Conservation (phyloP, 441 rosid genomes). For the Kokia cookei region DNA sequence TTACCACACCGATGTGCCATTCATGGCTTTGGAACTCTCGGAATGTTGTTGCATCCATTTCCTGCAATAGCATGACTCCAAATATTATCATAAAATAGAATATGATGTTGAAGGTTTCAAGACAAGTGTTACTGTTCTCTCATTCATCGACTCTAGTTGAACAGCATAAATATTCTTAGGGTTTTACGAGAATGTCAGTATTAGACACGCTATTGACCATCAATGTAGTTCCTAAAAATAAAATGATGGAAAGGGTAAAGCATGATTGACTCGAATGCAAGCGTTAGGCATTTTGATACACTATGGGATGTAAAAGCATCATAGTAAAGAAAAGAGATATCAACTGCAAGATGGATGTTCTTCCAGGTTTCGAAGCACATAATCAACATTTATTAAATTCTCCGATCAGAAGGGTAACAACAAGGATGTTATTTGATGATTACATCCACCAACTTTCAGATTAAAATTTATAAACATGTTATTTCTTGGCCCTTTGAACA, state of each 20-base stretch:
- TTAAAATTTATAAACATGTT: no score
- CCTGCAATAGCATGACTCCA: conserved; percentile 32
- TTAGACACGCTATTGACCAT: not conserved
- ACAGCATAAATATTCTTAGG: not conserved
- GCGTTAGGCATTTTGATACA: no score
- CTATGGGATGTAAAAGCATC: not conserved
- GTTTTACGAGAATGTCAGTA: not conserved
- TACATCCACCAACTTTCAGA: no score
- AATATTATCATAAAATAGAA: not conserved
- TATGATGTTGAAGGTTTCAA: not conserved
- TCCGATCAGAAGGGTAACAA: no score
- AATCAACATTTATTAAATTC: no score
- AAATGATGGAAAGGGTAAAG: not conserved
- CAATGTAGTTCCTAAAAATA: not conserved
- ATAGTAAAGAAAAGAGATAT: no score
- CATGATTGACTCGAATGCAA: not conserved
- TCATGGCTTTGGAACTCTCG: conserved; percentile 50
- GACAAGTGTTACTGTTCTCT: not conserved
- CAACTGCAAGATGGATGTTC: no score
- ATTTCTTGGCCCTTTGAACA: no score
- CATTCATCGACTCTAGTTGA: not conserved
- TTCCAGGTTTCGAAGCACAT: no score
- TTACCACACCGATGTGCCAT: conserved; percentile 94
- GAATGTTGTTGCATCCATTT: conserved; percentile 79
- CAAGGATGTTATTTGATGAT: no score